phyloP scores from a whole-genome alignment of 140 eudicot species.

The Anethum foeniculum region DNA sequence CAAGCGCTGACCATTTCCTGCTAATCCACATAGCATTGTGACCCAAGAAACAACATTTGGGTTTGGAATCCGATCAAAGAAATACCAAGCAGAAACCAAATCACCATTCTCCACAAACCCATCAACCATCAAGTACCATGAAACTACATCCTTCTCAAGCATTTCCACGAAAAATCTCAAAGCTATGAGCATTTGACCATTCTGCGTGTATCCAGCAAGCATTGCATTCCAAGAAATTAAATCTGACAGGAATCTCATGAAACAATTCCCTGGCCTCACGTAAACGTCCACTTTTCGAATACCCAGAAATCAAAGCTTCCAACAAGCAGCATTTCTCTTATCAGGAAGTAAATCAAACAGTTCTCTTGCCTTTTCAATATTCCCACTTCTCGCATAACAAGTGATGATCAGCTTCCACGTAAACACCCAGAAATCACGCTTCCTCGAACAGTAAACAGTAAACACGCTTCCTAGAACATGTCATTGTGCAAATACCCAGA shows the following conservation, averaged over 20 bases:
- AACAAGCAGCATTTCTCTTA: conserved; percentile 42
- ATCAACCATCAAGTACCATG: conserved; percentile 55
- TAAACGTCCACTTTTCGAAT: conserved; percentile 23
- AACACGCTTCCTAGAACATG: conserved; percentile 30
- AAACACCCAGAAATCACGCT: conserved; percentile 37
- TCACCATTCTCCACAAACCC: conserved; percentile 48
- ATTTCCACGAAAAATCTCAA: conserved; percentile 35
- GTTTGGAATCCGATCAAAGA: conserved; percentile 33
- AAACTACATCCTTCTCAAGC: conserved; percentile 49
- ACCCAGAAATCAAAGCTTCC: conserved; percentile 56
- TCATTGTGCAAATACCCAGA: conserved; percentile 41
- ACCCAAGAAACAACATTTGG: conserved; percentile 58
- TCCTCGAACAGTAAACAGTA: conserved; percentile 30
- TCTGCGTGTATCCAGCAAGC: conserved; percentile 55
- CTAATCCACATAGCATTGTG: conserved; percentile 46
- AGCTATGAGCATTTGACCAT: conserved; percentile 34
- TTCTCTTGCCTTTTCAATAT: conserved; percentile 30
- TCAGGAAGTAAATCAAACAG: conserved; percentile 33
- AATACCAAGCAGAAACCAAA: conserved; percentile 35
- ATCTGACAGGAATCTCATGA: conserved; percentile 45
- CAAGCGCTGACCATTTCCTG: conserved; percentile 38
- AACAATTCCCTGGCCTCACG: conserved; percentile 35
- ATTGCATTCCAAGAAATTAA: conserved; percentile 45
- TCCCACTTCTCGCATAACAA: conserved; percentile 38
- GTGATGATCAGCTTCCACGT: conserved; percentile 48